Evolutionary conservation across 208 protist species (phyloP).

Genomic region (Trypanosomatidae sp.): DNA sequence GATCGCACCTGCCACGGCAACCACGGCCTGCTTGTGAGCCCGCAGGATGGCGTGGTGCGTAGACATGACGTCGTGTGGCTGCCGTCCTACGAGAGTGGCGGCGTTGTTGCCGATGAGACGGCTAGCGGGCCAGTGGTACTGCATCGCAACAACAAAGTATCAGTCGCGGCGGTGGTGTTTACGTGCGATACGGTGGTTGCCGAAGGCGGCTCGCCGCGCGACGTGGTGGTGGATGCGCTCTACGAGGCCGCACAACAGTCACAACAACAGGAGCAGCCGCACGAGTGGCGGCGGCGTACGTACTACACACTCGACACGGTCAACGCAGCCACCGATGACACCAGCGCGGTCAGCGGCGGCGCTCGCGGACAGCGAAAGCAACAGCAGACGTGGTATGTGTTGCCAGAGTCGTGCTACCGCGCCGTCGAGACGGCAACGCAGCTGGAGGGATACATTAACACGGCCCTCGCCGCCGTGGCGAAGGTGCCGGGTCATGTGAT

Average conservation of each 20-base stretch:
- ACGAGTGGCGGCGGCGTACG: too few species aligned
- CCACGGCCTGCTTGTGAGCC: slow-evolving; percentile 65
- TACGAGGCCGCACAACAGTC: too few species aligned
- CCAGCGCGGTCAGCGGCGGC: too few species aligned
- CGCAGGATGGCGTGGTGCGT: slow-evolving; percentile 38
- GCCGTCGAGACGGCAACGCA: slow-evolving; percentile 45
- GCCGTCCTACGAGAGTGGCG: slow-evolving; percentile 6
- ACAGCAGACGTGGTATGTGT: slow-evolving; percentile 57
- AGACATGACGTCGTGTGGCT: slow-evolving; percentile 69
- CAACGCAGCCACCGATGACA: too few species aligned
- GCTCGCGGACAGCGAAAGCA: slow-evolving; percentile 3
- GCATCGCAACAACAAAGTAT: slow-evolving; percentile 70
- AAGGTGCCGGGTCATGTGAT: slow-evolving; percentile 66
- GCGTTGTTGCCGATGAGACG: slow-evolving; percentile 14
- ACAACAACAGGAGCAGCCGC: too few species aligned
- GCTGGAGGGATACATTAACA: slow-evolving; percentile 68
- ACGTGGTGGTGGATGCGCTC: too few species aligned
- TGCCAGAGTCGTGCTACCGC: slow-evolving; percentile 53
- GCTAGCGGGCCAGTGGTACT: slow-evolving; percentile 31
- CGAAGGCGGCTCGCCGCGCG: too few species aligned
- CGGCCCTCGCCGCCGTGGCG: slow-evolving; percentile 17
- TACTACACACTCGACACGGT: too few species aligned
- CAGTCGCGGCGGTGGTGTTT: slow-evolving; percentile 70
- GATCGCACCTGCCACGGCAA: slow-evolving; percentile 50
- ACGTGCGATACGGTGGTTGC: too few species aligned